These are phyloP conservation scores for Croton setiger DNA, from an alignment of 441 rosid species.

Conservation along the genomic window DNA sequence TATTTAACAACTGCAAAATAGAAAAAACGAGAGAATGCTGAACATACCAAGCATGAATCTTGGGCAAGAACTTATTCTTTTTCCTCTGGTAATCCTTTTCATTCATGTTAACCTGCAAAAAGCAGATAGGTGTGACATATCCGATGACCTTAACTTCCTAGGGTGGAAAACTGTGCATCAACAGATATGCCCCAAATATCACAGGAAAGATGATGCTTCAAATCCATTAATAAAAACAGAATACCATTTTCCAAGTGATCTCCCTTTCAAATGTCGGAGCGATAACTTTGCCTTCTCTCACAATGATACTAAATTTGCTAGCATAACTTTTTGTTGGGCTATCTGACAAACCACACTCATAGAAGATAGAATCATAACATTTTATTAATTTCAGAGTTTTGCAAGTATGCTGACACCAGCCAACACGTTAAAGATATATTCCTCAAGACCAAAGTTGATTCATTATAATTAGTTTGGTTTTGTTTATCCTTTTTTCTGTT, in stretches of 20 bases:
- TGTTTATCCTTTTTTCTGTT: no score
- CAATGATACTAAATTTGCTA: slow-evolving; percentile 1
- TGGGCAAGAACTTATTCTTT: slow-evolving; percentile 95
- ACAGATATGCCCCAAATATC: neutral
- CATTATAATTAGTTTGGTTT: neutral
- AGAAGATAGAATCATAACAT: neutral
- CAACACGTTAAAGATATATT: neutral
- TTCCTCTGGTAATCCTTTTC: slow-evolving; percentile 97
- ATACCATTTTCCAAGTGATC: neutral
- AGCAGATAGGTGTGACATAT: neutral
- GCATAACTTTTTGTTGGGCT: neutral
- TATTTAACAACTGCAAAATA: neutral
- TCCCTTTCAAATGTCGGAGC: neutral
- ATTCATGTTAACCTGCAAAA: slow-evolving; percentile 84
- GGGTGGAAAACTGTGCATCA: neutral
- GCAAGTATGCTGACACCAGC: neutral
- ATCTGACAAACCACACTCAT: neutral
- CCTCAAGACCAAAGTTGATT: neutral
- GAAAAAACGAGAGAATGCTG: neutral
- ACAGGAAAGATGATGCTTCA: neutral
- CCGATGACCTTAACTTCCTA: neutral
- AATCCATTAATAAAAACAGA: neutral
- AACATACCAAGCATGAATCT: slow-evolving; percentile 95
- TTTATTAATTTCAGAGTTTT: neutral
- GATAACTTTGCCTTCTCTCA: neutral